Base-by-base conservation (phyloP, 768 basidiomycete genomes). In the Mycena leptocephala region DNA sequence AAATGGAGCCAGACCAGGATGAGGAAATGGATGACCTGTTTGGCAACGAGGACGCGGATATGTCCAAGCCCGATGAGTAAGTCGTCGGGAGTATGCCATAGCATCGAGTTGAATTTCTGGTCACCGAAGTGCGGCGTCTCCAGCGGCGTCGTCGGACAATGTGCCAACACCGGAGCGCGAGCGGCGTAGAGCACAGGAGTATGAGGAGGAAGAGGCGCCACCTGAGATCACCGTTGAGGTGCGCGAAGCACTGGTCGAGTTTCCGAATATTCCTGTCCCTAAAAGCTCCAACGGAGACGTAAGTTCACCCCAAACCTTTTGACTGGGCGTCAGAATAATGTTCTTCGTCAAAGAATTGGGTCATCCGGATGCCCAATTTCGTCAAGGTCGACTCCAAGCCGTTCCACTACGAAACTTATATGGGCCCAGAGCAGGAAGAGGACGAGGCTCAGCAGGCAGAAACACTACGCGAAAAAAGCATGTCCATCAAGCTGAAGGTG, bases 321-420 rank as follows among this genome's bases (percentile, higher is more conserved):
- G 35, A 33, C 26, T 37, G 61, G 33, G 32, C 41, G 64, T 48
- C 76, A 33, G 59, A 61, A 51, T 70, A 67, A 37, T 61, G 5
- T 33, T n/a, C 39, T 73, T 32, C 51, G 48, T 74, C 56, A 63
- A 76, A 96, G 96, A 92, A 94, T 79, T 99, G 97, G 97, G 94
- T 97, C 66, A 92, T 98, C 70, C 93, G 96, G 51, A 92, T 98
- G 83, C 98, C 98, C n/a, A 96, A 95, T 82, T 98, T 96, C 82
- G 93, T 99, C 71, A 93, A 94, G 81, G 90, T 98, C 65, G 96
- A 97, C 80, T 91, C 96, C 2, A 94, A 95, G 76, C 96, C 98
- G 0, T 99, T 96, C 81, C 96, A 97, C 81, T 92, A 94, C 16
- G 94, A 96, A 70, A 94, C 93, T 0, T 97, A 97, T 84, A 88